Conservation (phyloP, 2,329 filamentous ascomycete species). For the Pseudogymnoascus sp. region DNA sequence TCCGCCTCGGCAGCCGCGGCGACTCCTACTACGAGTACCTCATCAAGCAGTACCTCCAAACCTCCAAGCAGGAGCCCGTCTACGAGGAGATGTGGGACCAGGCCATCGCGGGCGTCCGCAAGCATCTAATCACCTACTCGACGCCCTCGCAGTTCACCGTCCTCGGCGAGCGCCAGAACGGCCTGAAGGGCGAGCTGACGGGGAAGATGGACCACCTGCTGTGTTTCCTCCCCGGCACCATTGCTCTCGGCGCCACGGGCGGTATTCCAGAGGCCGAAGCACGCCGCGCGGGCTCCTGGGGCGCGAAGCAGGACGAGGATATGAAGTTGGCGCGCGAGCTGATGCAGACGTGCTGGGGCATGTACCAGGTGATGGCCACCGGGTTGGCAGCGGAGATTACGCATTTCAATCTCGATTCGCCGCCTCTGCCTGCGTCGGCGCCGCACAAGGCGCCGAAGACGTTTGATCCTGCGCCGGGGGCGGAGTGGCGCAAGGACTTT, state of each 20-base stretch:
- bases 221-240: conserved; percentile 95
- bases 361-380: conserved; percentile 85
- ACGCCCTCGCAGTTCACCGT: conserved; percentile 75
- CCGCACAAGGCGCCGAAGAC: conserved; percentile 42
- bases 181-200: conserved; percentile 56
- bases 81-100: conserved; percentile 94
- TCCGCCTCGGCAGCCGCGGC: conserved; percentile 84
- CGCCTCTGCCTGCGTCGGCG: conserved; percentile 55
- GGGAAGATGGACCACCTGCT: conserved; percentile 98
- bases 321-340: conserved; percentile 82
- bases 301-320: conserved; percentile 71
- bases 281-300: conserved; percentile 65
- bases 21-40: conserved; percentile 99
- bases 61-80: conserved; percentile 72
- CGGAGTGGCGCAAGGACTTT: conserved; percentile 70
- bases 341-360: conserved; percentile 96
- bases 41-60: conserved; percentile 97
- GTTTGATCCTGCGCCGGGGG: conserved; percentile 46
- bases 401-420: conserved; percentile 71
- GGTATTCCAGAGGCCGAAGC: conserved; percentile 71
- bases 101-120: conserved; percentile 74
- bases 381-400: conserved; percentile 93
- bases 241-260: conserved; percentile 78
- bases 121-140: conserved; percentile 87
- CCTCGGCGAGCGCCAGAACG: conserved; percentile 74